Percentiles rank a stretch among this genome's conserved stretches.
Evolutionary conservation across 2,329 filamentous ascomycete species (phyloP).

Genomic region (Penicillium concentricum): DNA sequence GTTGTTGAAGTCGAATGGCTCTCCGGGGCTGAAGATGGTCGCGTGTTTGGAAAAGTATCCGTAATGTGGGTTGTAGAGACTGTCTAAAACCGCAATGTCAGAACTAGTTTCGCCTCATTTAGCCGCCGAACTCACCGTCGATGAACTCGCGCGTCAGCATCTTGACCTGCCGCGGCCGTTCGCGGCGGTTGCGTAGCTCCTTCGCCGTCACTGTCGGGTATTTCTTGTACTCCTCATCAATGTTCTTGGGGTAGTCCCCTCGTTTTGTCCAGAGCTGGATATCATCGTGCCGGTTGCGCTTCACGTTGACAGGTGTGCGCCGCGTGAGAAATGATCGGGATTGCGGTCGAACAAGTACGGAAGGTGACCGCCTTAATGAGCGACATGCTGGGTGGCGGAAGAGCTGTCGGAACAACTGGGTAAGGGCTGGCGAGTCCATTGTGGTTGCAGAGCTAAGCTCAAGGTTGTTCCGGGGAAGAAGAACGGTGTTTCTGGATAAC

Average conservation of each 20-base stretch:
- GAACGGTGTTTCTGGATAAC: slow-evolving; percentile 16
- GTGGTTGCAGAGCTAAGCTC: slow-evolving; percentile 10
- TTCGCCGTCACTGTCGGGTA: slow-evolving; percentile 85
- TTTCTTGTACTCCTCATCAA: slow-evolving; percentile 73
- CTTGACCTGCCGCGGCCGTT: slow-evolving; percentile 84
- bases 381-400: slow-evolving; percentile 72
- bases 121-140: slow-evolving; percentile 63
- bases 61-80: slow-evolving; percentile 89
- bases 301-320: slow-evolving; percentile 38
- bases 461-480: slow-evolving; percentile 5
- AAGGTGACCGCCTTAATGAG: slow-evolving; percentile 45
- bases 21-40: slow-evolving; percentile 89
- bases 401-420: slow-evolving; percentile 79
- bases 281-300: slow-evolving; percentile 44
- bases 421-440: slow-evolving; percentile 81
- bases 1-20: slow-evolving; percentile 81
- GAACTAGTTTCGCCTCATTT: neutral
- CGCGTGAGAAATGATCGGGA: slow-evolving; percentile 39
- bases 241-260: slow-evolving; percentile 71
- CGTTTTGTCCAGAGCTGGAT: slow-evolving; percentile 86
- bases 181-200: slow-evolving; percentile 67
- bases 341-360: slow-evolving; percentile 29
- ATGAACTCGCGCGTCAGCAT: slow-evolving; percentile 98
- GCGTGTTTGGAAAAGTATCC: slow-evolving; percentile 96
- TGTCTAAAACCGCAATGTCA: slow-evolving; percentile 58